phyloP scores from a whole-genome alignment of 371 early-diverging fungal species.

The Encephalitozoon romaleae region DNA sequence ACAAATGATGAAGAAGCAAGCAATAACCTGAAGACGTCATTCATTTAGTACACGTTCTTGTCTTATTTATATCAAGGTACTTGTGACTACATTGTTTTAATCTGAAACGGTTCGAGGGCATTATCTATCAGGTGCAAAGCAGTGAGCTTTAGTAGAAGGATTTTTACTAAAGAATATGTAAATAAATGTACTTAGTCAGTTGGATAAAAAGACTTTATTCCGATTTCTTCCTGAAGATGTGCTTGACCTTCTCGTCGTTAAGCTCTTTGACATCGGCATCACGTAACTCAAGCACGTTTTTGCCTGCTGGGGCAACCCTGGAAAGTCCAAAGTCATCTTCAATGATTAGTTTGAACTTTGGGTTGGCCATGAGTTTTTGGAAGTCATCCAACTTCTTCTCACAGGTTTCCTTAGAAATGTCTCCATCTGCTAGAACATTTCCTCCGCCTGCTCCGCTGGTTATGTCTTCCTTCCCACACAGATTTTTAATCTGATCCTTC shows the following conservation, averaged over 20 bases:
- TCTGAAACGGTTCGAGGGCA: background rate
- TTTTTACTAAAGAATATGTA: background rate
- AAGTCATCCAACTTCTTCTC: conserved; percentile 10
- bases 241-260: conserved; percentile 34
- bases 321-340: conserved; percentile 39
- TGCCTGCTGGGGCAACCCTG: conserved; percentile 31
- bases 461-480: background rate
- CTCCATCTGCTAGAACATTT: background rate
- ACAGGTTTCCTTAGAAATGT: background rate
- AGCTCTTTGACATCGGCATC: conserved; percentile 25
- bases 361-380: background rate
- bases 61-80: background rate
- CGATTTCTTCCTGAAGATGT: background rate
- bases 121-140: background rate
- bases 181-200: background rate
- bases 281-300: conserved; percentile 25
- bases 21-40: conserved; percentile 31
- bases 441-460: background rate
- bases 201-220: background rate
- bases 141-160: background rate
- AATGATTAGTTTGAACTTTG: conserved; percentile 38
- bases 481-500: background rate
- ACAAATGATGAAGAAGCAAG: conserved; percentile 64
- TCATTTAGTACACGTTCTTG: conserved; percentile 2
- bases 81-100: background rate